phyloP scores from a whole-genome alignment of 2,329 filamentous ascomycete genomes.

The Fusarium marasasianum region DNA sequence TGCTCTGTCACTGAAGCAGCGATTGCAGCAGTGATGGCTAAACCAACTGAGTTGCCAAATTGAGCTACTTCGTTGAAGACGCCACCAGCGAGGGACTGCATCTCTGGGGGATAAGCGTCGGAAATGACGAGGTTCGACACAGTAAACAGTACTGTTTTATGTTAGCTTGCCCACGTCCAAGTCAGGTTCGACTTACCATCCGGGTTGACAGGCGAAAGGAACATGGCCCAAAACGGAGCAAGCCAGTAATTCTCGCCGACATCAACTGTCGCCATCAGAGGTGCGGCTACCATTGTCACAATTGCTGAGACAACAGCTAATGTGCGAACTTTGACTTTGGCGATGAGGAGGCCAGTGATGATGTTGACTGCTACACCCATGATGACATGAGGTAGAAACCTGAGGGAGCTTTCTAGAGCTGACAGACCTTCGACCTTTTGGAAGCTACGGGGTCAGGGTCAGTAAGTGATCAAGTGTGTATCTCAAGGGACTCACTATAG shows the following conservation, averaged over 20 bases:
- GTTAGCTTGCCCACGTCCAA: neutral
- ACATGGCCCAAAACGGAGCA: slow-evolving; percentile 54
- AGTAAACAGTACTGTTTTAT: slow-evolving; percentile 59
- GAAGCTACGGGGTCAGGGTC: slow-evolving; percentile 48
- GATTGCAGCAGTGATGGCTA: slow-evolving; percentile 62
- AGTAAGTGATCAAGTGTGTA: neutral
- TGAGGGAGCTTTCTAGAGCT: slow-evolving; percentile 57
- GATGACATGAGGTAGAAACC: slow-evolving; percentile 58
- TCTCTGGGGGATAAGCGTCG: slow-evolving; percentile 61
- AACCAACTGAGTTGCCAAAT: slow-evolving; percentile 63
- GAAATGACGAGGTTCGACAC: slow-evolving; percentile 64
- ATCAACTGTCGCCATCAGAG: slow-evolving; percentile 63
- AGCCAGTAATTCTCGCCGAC: slow-evolving; percentile 62
- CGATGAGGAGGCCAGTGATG: slow-evolving; percentile 53
- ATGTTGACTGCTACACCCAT: slow-evolving; percentile 56
- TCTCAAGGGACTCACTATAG: slow-evolving; percentile 51
- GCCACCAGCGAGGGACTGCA: slow-evolving; percentile 66
- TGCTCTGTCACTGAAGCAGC: slow-evolving; percentile 55
- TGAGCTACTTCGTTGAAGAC: slow-evolving; percentile 69
- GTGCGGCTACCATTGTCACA: slow-evolving; percentile 57
- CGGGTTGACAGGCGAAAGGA: slow-evolving; percentile 55
- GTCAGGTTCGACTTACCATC: slow-evolving; percentile 45
- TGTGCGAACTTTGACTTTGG: slow-evolving; percentile 49
- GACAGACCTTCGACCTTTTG: slow-evolving; percentile 58
- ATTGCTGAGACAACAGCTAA: slow-evolving; percentile 53